Percentiles rank a stretch among this genome's conserved stretches.
These are phyloP conservation scores for Cryptosporidium ubiquitum DNA, from an alignment of 169 alveolate genomes.

Conservation along the genomic window DNA sequence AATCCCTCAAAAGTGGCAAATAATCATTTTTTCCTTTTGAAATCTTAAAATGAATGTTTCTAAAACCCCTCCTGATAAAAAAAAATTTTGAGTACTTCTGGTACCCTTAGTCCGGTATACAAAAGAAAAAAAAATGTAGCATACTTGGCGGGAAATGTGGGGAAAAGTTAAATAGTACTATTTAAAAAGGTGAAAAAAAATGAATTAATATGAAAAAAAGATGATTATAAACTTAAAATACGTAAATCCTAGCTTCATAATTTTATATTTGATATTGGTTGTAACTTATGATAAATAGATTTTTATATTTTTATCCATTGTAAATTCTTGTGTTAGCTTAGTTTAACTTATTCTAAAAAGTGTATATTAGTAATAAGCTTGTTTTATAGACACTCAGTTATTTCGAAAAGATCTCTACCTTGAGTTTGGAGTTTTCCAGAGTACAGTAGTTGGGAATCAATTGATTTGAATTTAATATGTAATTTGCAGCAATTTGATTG, in stretches of 20 bases:
- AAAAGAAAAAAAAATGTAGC: background rate
- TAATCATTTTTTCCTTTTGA: background rate
- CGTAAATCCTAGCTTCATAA: background rate
- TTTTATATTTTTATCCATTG: background rate
- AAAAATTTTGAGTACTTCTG: background rate
- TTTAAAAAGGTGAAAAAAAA: no score
- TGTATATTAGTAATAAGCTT: background rate
- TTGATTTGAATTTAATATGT: slow-evolving; percentile 29
- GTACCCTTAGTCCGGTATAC: background rate
- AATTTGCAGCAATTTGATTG: slow-evolving; percentile 31
- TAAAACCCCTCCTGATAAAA: background rate
- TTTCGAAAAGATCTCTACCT: slow-evolving; percentile 23
- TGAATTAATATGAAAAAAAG: background rate
- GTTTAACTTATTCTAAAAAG: background rate
- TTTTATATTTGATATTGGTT: background rate
- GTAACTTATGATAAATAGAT: background rate
- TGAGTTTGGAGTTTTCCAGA: slow-evolving; percentile 50
- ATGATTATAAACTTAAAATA: background rate
- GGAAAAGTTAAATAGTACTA: background rate
- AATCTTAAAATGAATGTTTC: slow-evolving; percentile 3
- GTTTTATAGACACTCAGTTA: background rate
- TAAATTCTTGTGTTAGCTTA: background rate
- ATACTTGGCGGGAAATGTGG: background rate
- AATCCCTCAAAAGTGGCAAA: background rate
- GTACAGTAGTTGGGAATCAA: slow-evolving; percentile 41